Base-by-base conservation (phyloP, 108 stramenopile genomes). In the Pseudonitzschia delicatissima region DNA sequence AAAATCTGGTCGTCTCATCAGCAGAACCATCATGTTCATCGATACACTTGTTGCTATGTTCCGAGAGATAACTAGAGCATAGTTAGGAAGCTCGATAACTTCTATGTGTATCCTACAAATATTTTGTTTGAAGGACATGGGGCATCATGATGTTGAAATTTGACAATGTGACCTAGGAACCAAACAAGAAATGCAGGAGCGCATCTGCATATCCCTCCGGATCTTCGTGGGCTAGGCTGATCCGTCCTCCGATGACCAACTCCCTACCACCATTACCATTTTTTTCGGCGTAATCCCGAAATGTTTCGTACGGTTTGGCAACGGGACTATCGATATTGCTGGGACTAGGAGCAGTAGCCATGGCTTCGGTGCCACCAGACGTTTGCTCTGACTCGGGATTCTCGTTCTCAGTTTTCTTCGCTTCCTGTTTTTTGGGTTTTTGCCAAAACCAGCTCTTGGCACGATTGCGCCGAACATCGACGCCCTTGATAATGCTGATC, bases 401-500 rank as follows among this genome's bases (percentile, higher is more conserved):
- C 9, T 61, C 50, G 40, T 42, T 15, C 12, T 51, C 25, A 42
- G 13, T 33, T n/a, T 28, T 12, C 9, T 45, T 58, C 27, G 29
- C 21, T 13, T 21, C 37, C 57, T 53, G 45, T 25, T 15, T 25
- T 57, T 78, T 82, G 32, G 60, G 51, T 45, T 69, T 63, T 27
- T 78, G 64, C 84, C 84, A 85, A 59, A 85, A 85, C 76, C 77
- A 82, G 42, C 84, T 85, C 57, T 48, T 68, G n/a, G 84, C 79
- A 15, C 57, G 60, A 45, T 77, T 80, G 40, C 53, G 50, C 34
- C 81, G 73, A 21, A 23, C 59, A 66, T 82, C 84, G 5, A 36
- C 35, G 11, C 84, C 84, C 32, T 75, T 63, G 32, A 85, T 85
- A 36, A 82, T 64, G 73, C 80, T 72, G 23, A 85, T 67, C 15